A percentile compares a stretch with the other conserved stretches of the same genome.
phyloP scores from a whole-genome alignment of 768 basidiomycete species.

The Termitomyces sp. region DNA sequence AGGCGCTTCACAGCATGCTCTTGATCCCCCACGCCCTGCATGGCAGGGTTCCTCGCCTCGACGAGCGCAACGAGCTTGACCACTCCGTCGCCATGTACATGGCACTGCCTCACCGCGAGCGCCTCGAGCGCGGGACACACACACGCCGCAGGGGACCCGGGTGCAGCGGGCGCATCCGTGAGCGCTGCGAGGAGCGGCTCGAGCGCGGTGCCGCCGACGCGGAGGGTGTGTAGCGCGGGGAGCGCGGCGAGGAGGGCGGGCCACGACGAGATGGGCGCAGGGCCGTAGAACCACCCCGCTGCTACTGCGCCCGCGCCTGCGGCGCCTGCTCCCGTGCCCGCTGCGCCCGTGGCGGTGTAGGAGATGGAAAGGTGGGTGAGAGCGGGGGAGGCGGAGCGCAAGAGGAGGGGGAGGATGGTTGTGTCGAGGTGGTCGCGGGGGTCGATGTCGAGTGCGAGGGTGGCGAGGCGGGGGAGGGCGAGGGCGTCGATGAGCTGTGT shows the following conservation, averaged over 20 bases:
- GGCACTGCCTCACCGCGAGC: slow-evolving; percentile 60
- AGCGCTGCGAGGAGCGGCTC: slow-evolving; percentile 68
- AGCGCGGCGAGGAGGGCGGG: slow-evolving; percentile 54
- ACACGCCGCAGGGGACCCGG: too few species aligned
- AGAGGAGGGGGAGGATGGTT: slow-evolving; percentile 52
- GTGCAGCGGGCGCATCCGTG: slow-evolving; percentile 43
- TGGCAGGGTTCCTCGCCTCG: slow-evolving; percentile 72
- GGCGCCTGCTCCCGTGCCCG: too few species aligned
- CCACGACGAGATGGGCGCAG: slow-evolving; percentile 66
- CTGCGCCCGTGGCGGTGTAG: too few species aligned
- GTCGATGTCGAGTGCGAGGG: slow-evolving; percentile 65
- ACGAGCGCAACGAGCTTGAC: slow-evolving; percentile 67
- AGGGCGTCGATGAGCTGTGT: slow-evolving; percentile 57
- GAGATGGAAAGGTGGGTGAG: too few species aligned
- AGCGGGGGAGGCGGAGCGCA: slow-evolving; percentile 53
- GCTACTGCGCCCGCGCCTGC: too few species aligned
- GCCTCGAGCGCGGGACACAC: slow-evolving; percentile 56
- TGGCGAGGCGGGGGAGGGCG: slow-evolving; percentile 49
- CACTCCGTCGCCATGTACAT: slow-evolving; percentile 58
- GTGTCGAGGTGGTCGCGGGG: slow-evolving; percentile 73
- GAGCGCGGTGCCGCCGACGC: slow-evolving; percentile 59
- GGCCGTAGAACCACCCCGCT: too few species aligned
- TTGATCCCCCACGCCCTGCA: too few species aligned
- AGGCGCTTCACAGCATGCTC: slow-evolving; percentile 48
- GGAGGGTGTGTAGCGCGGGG: slow-evolving; percentile 49